Base-by-base conservation (phyloP, 495 filamentous ascomycete species). In the Hypoxylon rickii region DNA sequence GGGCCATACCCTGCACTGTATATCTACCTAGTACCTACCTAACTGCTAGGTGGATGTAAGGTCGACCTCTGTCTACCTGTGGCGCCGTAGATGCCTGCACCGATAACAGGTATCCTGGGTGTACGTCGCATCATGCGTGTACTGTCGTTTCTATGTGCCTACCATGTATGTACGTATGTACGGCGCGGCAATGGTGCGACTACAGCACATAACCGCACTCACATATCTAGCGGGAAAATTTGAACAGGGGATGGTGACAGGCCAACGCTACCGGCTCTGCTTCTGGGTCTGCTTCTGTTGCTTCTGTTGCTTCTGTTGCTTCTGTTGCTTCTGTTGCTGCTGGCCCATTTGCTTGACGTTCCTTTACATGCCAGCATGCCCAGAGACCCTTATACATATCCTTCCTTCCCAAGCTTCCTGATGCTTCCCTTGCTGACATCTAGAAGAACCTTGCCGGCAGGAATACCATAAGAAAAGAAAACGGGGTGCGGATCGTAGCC, bases 171-270 rank as follows among this genome's bases (percentile, higher is more conserved):
- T 53, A 63, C 45, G 49, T 63, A 63, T 63, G 49, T 58, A 51
- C 59, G 59, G 44, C 48, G 49, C 59, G 59, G 59, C 59, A n/a
- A 63, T 63, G 53, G 59, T 63, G 46, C 54, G 54, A 63, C 59
- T 45, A 63, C 59, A 58, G 53, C 59, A 63, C 58, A 62, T 62
- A 62, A 62, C 58, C 58, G 58, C 58, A 62, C 58, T 62, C 33
- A 62, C 58, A 62, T 62, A 62, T 62, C 52, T 57, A 63, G 53
- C 53, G 53, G 59, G 44, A 63, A 58, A 58, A 44, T n/a, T 33
- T 2, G 59, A 53, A 44, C 53, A 58, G 59, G 59, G 58, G 45
- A 45, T 22, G 18, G 36, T 29, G 47, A 48, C 47, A 52, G 53
- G 46, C 52, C 51, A 53, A 49, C 55, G 52, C 29, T 55, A 29